Conservation (phyloP, 2,329 filamentous ascomycete species). For the Cladophialophora yegresii region DNA sequence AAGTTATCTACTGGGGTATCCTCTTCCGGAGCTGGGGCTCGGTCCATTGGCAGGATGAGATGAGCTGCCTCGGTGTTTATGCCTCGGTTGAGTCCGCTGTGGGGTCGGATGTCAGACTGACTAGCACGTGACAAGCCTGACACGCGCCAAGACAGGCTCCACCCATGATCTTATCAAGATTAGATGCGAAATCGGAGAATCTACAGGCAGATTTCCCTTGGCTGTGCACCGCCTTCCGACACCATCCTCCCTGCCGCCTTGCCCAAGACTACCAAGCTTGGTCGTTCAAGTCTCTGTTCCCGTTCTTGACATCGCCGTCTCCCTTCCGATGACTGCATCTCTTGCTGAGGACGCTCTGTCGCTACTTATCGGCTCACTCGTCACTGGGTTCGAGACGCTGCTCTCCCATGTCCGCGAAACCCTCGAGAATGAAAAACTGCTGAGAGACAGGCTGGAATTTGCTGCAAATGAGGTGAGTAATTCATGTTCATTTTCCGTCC, state of each 20-base stretch:
- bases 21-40: constrained; percentile 10
- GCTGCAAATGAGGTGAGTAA: constrained; percentile 31
- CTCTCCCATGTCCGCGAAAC: constrained; percentile 17
- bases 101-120: not conserved
- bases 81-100: constrained; percentile 3
- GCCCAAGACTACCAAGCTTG: not conserved
- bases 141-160: not conserved
- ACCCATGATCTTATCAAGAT: constrained; percentile 5
- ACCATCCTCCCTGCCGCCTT: not conserved
- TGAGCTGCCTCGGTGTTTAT: not conserved
- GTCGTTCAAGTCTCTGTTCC: not conserved
- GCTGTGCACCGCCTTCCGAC: not conserved
- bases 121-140: not conserved
- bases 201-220: not conserved
- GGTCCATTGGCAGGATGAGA: constrained; percentile 7
- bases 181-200: constrained; percentile 2
- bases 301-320: not conserved
- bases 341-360: constrained; percentile 15
- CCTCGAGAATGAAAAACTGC: constrained; percentile 20
- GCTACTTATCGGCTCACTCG: constrained; percentile 22
- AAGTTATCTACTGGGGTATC: not conserved
- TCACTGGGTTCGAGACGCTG: constrained; percentile 25
- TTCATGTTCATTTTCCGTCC: not conserved
- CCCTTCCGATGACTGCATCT: constrained; percentile 25
- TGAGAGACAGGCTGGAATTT: constrained; percentile 27